Evolutionary conservation across 495 filamentous ascomycete genomes (phyloP).

Genomic region (Penicillium angulare): DNA sequence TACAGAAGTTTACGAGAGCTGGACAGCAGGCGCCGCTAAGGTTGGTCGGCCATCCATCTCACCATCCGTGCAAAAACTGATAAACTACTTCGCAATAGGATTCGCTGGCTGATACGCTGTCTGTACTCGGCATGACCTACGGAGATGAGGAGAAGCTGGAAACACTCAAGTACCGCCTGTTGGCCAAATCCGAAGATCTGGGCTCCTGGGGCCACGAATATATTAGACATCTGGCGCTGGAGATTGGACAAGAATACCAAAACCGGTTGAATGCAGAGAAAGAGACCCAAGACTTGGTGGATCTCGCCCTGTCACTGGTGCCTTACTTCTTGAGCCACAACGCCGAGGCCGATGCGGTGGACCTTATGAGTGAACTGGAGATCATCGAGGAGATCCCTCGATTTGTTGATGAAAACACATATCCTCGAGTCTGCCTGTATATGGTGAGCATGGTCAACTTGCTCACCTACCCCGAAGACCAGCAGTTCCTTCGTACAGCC

Average conservation of each 20-base stretch:
- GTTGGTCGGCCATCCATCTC: constrained; percentile 39
- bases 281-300: constrained; percentile 68
- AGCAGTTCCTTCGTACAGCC: constrained; percentile 85
- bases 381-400: constrained; percentile 90
- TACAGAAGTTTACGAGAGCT: constrained; percentile 81
- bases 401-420: constrained; percentile 92
- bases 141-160: constrained; percentile 95
- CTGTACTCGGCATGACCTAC: constrained; percentile 98
- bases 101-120: constrained; percentile 90
- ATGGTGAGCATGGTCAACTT: constrained; percentile 99
- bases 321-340: constrained; percentile 96
- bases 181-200: constrained; percentile 87
- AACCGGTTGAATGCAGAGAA: constrained; percentile 68
- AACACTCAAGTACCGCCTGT: constrained; percentile 90
- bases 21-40: constrained; percentile 81
- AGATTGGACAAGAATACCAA: constrained; percentile 91
- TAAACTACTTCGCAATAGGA: constrained; percentile 39
- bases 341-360: constrained; percentile 95
- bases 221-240: constrained; percentile 89
- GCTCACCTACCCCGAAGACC: constrained; percentile 94
- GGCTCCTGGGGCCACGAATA: constrained; percentile 99
- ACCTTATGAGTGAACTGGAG: constrained; percentile 93
- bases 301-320: constrained; percentile 80
- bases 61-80: neutral
- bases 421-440: constrained; percentile 88